Percentiles rank a stretch among this genome's conserved stretches.
Evolutionary conservation across 1,284 basidiomycete genomes (phyloP).

Genomic region (Pterula multifida): DNA sequence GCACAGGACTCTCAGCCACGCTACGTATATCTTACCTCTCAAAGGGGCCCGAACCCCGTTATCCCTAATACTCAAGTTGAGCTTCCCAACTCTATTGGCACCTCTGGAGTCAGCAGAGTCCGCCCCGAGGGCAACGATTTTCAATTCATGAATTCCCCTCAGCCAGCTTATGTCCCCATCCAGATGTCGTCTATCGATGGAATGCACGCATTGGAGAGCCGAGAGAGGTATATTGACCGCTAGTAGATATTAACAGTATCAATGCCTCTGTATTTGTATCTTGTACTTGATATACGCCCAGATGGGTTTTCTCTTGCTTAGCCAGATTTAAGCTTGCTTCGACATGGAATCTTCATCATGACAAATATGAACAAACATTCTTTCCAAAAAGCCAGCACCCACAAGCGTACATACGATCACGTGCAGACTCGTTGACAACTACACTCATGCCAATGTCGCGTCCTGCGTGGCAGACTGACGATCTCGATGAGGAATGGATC

Average conservation of each 20-base stretch:
- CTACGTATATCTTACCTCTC: neutral
- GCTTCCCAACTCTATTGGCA: neutral
- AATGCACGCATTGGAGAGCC: neutral
- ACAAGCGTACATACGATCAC: neutral
- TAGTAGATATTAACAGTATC: no score
- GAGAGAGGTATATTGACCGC: neutral
- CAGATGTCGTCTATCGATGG: neutral
- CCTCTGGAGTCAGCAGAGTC: neutral
- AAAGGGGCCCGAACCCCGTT: neutral
- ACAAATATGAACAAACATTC: neutral
- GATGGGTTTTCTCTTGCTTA: neutral
- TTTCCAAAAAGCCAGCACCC: neutral
- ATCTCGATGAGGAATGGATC: conserved; percentile 71
- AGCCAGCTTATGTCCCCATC: neutral
- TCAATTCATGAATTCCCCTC: neutral
- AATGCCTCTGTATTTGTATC: no score
- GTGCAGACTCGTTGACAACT: neutral
- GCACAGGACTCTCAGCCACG: neutral
- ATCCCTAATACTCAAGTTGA: neutral
- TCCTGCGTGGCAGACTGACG: conserved; percentile 71
- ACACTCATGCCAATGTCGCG: conserved; percentile 11
- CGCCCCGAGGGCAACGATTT: neutral
- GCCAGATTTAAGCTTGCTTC: no score
- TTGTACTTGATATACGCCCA: no score
- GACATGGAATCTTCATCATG: neutral